Conservation (phyloP, 148 eudicot genomes). For the Fagopyrum homotropicum region DNA sequence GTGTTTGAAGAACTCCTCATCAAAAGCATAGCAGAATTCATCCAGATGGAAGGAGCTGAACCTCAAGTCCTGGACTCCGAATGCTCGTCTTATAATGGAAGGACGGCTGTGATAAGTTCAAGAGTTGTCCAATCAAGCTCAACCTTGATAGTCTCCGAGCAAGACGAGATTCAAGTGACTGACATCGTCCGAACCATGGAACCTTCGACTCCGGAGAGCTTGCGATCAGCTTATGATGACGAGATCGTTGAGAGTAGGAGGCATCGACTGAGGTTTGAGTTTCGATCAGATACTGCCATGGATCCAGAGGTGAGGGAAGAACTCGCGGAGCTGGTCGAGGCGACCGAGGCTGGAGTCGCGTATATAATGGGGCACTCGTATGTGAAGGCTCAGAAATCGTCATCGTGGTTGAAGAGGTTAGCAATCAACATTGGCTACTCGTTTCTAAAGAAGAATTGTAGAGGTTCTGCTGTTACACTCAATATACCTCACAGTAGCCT, state of each 20-base stretch:
- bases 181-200: slow-evolving; percentile 18
- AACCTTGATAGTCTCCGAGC: slow-evolving; percentile 42
- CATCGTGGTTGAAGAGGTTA: slow-evolving; percentile 63
- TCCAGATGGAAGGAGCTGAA: slow-evolving; percentile 86
- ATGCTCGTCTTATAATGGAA: slow-evolving; percentile 61
- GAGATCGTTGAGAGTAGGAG: slow-evolving; percentile 45
- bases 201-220: slow-evolving; percentile 57
- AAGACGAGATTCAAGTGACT: slow-evolving; percentile 22
- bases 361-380: slow-evolving; percentile 92
- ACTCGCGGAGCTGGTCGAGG: slow-evolving; percentile 68
- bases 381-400: slow-evolving; percentile 73
- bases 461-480: slow-evolving; percentile 89
- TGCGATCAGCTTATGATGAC: slow-evolving; percentile 68
- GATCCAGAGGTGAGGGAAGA: slow-evolving; percentile 66
- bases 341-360: slow-evolving; percentile 92
- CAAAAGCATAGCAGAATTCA: slow-evolving; percentile 80
- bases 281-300: slow-evolving; percentile 47
- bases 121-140: slow-evolving; percentile 29
- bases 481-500: slow-evolving; percentile 95
- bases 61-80: slow-evolving; percentile 52
- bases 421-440: slow-evolving; percentile 81
- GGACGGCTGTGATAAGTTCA: slow-evolving; percentile 90
- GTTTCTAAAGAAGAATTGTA: slow-evolving; percentile 84
- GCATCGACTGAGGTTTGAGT: slow-evolving; percentile 54
- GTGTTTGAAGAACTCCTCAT: slow-evolving; percentile 78